Percentiles rank a stretch among this genome's conserved stretches.
Evolutionary conservation across 371 early-diverging fungal genomes (phyloP).

Genomic region (Basidiobolus meristosporus): DNA sequence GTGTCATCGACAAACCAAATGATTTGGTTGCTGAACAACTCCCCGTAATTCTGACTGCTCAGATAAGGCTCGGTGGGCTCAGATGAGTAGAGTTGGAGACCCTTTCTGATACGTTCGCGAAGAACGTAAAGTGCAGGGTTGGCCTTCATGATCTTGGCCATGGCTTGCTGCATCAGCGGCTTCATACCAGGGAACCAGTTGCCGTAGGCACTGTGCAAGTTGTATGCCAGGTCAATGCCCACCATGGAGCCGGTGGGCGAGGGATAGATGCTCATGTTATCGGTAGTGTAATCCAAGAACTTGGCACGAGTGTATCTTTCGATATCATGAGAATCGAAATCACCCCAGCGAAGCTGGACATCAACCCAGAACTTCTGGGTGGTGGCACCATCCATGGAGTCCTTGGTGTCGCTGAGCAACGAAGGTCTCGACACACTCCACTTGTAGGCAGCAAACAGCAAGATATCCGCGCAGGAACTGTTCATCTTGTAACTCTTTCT

Average conservation of each 20-base stretch:
- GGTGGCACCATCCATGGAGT: slow-evolving; percentile 87
- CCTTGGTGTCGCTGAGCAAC: slow-evolving; percentile 72
- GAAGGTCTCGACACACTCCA: slow-evolving; percentile 93
- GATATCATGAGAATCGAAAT: slow-evolving; percentile 95
- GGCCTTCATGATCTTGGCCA: slow-evolving; percentile 97
- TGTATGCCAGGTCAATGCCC: slow-evolving; percentile 94
- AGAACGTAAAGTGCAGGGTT: slow-evolving; percentile 94
- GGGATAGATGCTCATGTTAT: slow-evolving; percentile 95
- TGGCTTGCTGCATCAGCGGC: slow-evolving; percentile 87
- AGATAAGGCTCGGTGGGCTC: slow-evolving; percentile 98
- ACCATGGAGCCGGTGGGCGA: slow-evolving; percentile 94
- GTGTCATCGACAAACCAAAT: slow-evolving; percentile 99
- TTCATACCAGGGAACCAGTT: slow-evolving; percentile 98
- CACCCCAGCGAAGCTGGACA: slow-evolving; percentile 97
- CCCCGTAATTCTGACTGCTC: slow-evolving; percentile 88
- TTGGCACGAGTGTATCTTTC: slow-evolving; percentile 96
- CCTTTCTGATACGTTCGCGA: slow-evolving; percentile 97
- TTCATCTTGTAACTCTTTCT: slow-evolving; percentile 99
- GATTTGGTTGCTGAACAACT: slow-evolving; percentile 92
- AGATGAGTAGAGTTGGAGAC: slow-evolving; percentile 92
- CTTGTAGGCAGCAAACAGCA: slow-evolving; percentile 91
- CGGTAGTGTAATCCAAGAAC: slow-evolving; percentile 94
- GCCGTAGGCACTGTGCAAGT: slow-evolving; percentile 67
- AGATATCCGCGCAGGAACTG: slow-evolving; percentile 77
- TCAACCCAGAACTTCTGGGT: slow-evolving; percentile 97